These are phyloP conservation scores for Fusarium acutatum DNA, from an alignment of 2,329 filamentous ascomycete genomes.

Conservation along the genomic window DNA sequence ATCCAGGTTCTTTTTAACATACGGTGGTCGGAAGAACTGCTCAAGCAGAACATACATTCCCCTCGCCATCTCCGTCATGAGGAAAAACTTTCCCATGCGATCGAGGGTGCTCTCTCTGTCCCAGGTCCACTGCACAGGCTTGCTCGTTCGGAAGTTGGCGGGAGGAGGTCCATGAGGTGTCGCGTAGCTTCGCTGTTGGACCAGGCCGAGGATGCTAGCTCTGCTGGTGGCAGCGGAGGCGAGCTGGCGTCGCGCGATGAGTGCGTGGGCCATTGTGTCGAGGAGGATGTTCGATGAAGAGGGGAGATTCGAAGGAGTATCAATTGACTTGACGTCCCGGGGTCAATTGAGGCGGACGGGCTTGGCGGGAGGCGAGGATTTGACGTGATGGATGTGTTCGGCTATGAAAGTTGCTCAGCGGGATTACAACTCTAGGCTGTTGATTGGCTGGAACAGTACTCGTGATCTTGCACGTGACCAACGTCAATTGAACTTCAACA, in stretches of 20 bases:
- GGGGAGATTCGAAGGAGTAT: slow-evolving; percentile 14
- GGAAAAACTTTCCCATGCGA: slow-evolving; percentile 90
- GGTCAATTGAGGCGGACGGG: slow-evolving; percentile 39
- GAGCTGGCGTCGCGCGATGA: slow-evolving; percentile 50
- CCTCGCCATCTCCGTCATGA: slow-evolving; percentile 93
- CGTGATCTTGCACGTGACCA: slow-evolving; percentile 46
- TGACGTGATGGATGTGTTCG: slow-evolving; percentile 43
- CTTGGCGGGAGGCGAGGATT: slow-evolving; percentile 41
- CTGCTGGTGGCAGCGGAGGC: slow-evolving; percentile 35
- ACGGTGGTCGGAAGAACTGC: slow-evolving; percentile 98
- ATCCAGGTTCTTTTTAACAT: slow-evolving; percentile 56
- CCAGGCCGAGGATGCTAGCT: slow-evolving; percentile 30
- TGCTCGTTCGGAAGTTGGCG: slow-evolving; percentile 79
- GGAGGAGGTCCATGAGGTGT: slow-evolving; percentile 82
- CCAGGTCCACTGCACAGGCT: slow-evolving; percentile 81
- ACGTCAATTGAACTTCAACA: neutral
- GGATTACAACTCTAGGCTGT: slow-evolving; percentile 51
- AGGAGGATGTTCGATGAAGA: slow-evolving; percentile 21
- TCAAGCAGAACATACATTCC: slow-evolving; percentile 98
- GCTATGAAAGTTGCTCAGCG: slow-evolving; percentile 46
- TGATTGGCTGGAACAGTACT: slow-evolving; percentile 46
- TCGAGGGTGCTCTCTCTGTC: slow-evolving; percentile 80
- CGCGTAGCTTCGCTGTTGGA: slow-evolving; percentile 59
- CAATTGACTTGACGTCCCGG: slow-evolving; percentile 44
- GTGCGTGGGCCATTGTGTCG: slow-evolving; percentile 45